phyloP scores from a whole-genome alignment of 2,329 filamentous ascomycete species.

The Pyrenophora tritici-repentis region DNA sequence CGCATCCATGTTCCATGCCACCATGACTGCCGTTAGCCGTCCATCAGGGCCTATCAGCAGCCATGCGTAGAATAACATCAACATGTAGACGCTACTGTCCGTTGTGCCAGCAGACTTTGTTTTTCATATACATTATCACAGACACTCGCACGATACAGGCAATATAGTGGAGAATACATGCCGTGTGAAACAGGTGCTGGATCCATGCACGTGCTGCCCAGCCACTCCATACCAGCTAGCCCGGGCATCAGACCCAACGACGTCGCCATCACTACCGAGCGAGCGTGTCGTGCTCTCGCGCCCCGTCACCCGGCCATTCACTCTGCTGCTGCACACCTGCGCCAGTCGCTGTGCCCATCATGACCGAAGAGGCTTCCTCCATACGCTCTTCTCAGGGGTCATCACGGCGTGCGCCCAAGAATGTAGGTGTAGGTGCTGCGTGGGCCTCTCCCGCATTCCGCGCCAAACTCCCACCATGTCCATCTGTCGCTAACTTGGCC shows the following conservation, averaged over 20 bases:
- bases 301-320: conserved; percentile 17
- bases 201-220: conserved; percentile 22
- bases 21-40: neutral
- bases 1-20: neutral
- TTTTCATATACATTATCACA: too few species aligned
- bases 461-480: conserved; percentile 8
- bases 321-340: conserved; percentile 24
- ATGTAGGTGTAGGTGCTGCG: conserved; percentile 39
- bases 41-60: too few species aligned
- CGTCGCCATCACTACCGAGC: conserved; percentile 17
- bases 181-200: conserved; percentile 9
- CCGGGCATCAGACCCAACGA: conserved; percentile 18
- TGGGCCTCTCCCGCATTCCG: conserved; percentile 9
- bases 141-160: neutral
- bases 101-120: too few species aligned
- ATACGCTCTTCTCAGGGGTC: conserved; percentile 54
- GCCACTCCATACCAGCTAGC: conserved; percentile 16
- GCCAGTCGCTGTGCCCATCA: conserved; percentile 18
- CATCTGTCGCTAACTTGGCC: conserved; percentile 22
- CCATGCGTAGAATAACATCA: too few species aligned
- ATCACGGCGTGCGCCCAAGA: conserved; percentile 44
- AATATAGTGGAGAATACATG: neutral
- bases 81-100: too few species aligned
- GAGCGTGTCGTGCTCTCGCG: conserved; percentile 21
- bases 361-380: conserved; percentile 33